These are phyloP conservation scores for Aspergillus ostianus DNA, from an alignment of 495 filamentous ascomycete species.

Conservation along the genomic window DNA sequence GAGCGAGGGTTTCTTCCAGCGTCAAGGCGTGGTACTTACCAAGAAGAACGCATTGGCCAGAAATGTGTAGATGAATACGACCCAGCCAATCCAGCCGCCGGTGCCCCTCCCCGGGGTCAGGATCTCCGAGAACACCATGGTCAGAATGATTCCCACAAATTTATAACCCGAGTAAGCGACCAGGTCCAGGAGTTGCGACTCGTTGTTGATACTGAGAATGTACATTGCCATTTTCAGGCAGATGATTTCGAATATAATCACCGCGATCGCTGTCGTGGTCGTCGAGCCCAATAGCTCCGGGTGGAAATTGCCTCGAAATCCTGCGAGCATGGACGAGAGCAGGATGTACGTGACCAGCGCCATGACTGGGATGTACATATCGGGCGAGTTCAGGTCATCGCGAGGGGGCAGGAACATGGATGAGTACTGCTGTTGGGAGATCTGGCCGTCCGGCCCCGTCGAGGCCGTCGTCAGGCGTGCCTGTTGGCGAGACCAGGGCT, in stretches of 20 bases:
- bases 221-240: constrained; percentile 90
- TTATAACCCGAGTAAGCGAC: constrained; percentile 98
- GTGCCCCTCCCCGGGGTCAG: constrained; percentile 75
- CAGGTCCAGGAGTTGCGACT: constrained; percentile 82
- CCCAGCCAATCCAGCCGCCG: constrained; percentile 84
- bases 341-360: constrained; percentile 97
- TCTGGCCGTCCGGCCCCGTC: constrained; percentile 61
- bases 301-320: constrained; percentile 88
- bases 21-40: constrained; percentile 48
- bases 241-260: constrained; percentile 83
- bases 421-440: constrained; percentile 56
- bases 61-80: constrained; percentile 86
- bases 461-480: constrained; percentile 49
- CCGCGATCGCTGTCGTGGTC: constrained; percentile 75
- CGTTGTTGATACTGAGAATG: constrained; percentile 86
- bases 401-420: constrained; percentile 91
- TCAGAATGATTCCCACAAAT: constrained; percentile 93
- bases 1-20: constrained; percentile 17
- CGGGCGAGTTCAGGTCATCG: constrained; percentile 94
- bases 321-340: constrained; percentile 82
- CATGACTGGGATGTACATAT: constrained; percentile 94
- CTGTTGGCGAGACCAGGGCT: constrained; percentile 86
- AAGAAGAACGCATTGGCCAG: constrained; percentile 93
- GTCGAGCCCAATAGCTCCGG: constrained; percentile 89
- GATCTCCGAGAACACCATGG: constrained; percentile 72